Percentiles rank a stretch among this genome's conserved stretches.
Evolutionary conservation across 306 rosid genomes (phyloP).

Genomic region (Cucumis cinereus): DNA sequence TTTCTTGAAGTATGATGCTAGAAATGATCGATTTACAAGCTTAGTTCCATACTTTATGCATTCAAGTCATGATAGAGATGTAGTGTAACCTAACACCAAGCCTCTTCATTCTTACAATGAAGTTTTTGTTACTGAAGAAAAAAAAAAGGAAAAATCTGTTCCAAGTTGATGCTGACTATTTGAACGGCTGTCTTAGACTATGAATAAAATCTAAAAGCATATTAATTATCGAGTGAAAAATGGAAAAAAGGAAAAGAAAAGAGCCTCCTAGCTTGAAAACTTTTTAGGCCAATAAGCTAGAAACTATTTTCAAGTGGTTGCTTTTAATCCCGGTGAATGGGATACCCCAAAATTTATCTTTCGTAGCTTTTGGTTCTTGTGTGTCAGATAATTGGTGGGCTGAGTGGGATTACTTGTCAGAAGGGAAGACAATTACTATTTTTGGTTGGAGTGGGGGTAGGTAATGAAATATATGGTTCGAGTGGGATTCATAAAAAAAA

Average conservation of each 20-base stretch:
- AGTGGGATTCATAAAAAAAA: background rate
- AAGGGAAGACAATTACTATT: conserved; percentile 8
- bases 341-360: background rate
- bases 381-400: background rate
- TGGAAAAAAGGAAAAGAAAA: background rate
- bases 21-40: background rate
- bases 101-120: too few relatives aligned
- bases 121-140: background rate
- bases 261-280: background rate
- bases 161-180: background rate
- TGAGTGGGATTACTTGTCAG: background rate
- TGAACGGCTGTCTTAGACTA: background rate
- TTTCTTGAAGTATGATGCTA: background rate
- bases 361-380: background rate
- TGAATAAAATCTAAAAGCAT: background rate
- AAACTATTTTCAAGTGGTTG: background rate
- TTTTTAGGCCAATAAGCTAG: background rate
- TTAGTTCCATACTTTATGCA: background rate
- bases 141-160: background rate
- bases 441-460: conserved; percentile 54
- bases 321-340: background rate
- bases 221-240: background rate
- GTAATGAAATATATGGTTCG: background rate
- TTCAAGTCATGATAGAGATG: background rate
- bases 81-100: background rate